Evolutionary conservation across 441 rosid species (phyloP).

Genomic region (Gossypium laxum): DNA sequence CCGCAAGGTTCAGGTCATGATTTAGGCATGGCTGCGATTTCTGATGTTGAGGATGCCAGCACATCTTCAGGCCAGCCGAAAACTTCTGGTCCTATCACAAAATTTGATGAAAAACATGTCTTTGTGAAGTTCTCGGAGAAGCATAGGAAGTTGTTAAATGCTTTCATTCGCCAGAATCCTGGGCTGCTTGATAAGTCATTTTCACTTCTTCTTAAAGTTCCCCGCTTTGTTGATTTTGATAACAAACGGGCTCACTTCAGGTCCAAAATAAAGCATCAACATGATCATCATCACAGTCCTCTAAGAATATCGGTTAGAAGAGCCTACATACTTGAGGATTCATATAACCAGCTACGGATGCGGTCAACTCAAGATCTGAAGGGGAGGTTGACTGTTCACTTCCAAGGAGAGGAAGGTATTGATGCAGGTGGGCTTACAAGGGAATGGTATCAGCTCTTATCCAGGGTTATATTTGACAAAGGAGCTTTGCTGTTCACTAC

Average conservation of each 20-base stretch:
- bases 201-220: slow-evolving; percentile 82
- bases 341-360: slow-evolving; percentile 86
- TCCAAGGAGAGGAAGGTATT: slow-evolving; percentile 95
- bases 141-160: slow-evolving; percentile 81
- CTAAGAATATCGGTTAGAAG: slow-evolving; percentile 84
- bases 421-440: slow-evolving; percentile 98
- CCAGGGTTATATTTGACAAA: slow-evolving; percentile 92
- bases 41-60: slow-evolving; percentile 59
- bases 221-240: slow-evolving; percentile 88
- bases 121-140: slow-evolving; percentile 81
- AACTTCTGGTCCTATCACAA: slow-evolving; percentile 35
- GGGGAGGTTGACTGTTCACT: slow-evolving; percentile 83
- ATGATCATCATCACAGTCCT: slow-evolving; percentile 81
- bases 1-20: slow-evolving; percentile 60
- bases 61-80: slow-evolving; percentile 43
- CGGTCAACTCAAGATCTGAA: slow-evolving; percentile 69
- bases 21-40: slow-evolving; percentile 32
- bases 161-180: slow-evolving; percentile 85
- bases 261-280: slow-evolving; percentile 88
- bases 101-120: slow-evolving; percentile 70
- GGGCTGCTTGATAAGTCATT: slow-evolving; percentile 89
- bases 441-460: slow-evolving; percentile 93
- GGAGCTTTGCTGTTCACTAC: slow-evolving; percentile 91
- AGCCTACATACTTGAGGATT: slow-evolving; percentile 90
- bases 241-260: slow-evolving; percentile 82